These are phyloP conservation scores for Crucibulum cyathiforme DNA, from an alignment of 1,284 basidiomycete genomes.

Conservation along the genomic window DNA sequence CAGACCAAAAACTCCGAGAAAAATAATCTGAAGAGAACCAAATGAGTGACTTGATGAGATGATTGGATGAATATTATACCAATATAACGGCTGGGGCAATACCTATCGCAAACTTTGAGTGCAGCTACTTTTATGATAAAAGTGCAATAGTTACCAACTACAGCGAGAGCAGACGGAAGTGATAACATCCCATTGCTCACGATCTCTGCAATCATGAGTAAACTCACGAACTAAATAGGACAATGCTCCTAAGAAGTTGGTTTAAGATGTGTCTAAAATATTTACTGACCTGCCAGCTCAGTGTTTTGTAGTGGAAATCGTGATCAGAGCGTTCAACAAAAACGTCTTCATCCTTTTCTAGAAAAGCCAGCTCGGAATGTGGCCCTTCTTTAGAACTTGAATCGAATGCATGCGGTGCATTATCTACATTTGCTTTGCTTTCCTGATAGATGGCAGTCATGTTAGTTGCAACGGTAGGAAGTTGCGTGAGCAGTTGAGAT, in stretches of 20 bases:
- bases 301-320: slow-evolving; percentile 51
- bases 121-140: background rate
- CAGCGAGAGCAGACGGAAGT: slow-evolving; percentile 58
- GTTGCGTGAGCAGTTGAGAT: too few species aligned
- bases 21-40: slow-evolving; percentile 41
- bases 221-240: slow-evolving; percentile 46
- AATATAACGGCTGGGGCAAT: slow-evolving; percentile 60
- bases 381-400: background rate
- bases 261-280: background rate
- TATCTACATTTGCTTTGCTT: too few species aligned
- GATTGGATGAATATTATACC: slow-evolving; percentile 3
- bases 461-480: too few species aligned
- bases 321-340: slow-evolving; percentile 40
- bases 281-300: slow-evolving; percentile 55
- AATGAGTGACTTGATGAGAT: background rate
- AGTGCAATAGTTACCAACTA: slow-evolving; percentile 46
- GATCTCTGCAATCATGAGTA: slow-evolving; percentile 66
- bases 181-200: slow-evolving; percentile 66
- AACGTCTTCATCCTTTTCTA: slow-evolving; percentile 24
- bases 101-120: slow-evolving; percentile 30
- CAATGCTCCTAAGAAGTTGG: background rate
- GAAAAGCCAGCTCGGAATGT: background rate
- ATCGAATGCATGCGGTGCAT: background rate
- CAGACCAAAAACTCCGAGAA: slow-evolving; percentile 58
- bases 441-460: too few species aligned